Evolutionary conservation across 2,329 filamentous ascomycete species (phyloP), one percentile per base, ranked within the genome.

Genomic region (Arthrobotrys sphaeroides): DNA sequence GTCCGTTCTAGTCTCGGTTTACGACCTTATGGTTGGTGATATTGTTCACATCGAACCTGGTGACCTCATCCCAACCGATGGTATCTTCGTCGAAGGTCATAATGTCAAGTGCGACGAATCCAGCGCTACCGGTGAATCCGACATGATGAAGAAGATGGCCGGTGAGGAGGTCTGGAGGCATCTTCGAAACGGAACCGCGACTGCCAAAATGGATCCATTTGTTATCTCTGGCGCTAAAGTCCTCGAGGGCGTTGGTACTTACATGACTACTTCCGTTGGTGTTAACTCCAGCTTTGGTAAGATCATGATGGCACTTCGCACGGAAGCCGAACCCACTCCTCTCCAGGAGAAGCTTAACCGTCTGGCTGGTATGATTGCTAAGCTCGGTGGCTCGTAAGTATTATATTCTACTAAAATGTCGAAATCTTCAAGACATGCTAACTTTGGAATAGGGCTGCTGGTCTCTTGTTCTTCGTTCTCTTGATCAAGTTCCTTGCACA

Each of bases 211-310:
- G 82, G 91, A 94, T 78, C 91, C 91, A 0, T 92, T 94, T 79
- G 92, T 97, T 79, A 91, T 96, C 78, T 97, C 93, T 28, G 94
- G 91, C 31, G 87, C 89, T 61, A 90, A 90, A 77, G 90, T 93
- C 70, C 90, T 92, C 83, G 90, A 93, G 81, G 91, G 91, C 47
- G 87, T 92, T 6, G 91, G 91, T 10, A 92, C 89, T 1, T 93
- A 89, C 79, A 84, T 93, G 82, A 88, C 90, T 74, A 93, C 91
- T 1, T 90, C 89, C 13, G 90, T 90, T 31, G 91, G 91, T 70
- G 84, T 90, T 33, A 88, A 91, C 82, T 92, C 90, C 28, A 90
- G 89, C 47, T 91, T 91, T 81, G 91, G 91, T 81, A 90, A 90
- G 81, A 92, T 91, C 47, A 84, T 93, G 82, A 89, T 92, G 86